Evolutionary conservation across 148 eudicot genomes (phyloP), one percentile per base, ranked within the genome.

Genomic region (Cornus florida): DNA sequence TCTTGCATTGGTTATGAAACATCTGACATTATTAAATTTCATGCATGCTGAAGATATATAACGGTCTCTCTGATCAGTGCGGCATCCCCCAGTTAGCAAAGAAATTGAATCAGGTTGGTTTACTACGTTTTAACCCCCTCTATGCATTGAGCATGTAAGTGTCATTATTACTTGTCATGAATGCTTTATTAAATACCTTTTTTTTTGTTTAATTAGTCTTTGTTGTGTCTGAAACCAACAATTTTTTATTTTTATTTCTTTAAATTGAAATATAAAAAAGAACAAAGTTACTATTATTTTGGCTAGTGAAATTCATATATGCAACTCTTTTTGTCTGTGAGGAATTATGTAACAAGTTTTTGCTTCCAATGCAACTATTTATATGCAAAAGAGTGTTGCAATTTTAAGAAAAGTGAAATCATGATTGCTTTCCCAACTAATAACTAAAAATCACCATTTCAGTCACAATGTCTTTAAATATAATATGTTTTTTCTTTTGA

Each of bases 41-140:
- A 62, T 53, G 16, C 20, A 65, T 75, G 59, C 10, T 82, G 75
- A 75, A 86, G 91, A 81, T 74, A 74, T 88, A 86, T 80, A 74
- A 67, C 60, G 79, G 73, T 82, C 77, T 88, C n/a, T 71, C 72
- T 71, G 87, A 86, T 80, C 74, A 77, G 16, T 88, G 91, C 65
- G 91, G 91, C 71, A 78, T 88, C 79, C 87, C 88, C 60, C 86
- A 84, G 75, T 78, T 88, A 73, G 87, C 91, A 65, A 88, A 82
- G 81, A 88, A 88, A 83, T 73, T 88, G 66, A 88, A 86, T 67
- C 87, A 86, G 87, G 91, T 88, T 23, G 14, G 48, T 70, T 70
- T 38, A n/a, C 50, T 35, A n/a, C 50, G 4, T 70, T 70, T 10
- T 8, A 70, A 0, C 3, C 9, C 24, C 50, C 38, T 35, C 38